Base-by-base conservation (phyloP, 2,329 filamentous ascomycete genomes). In the Trichoderma hamatum region DNA sequence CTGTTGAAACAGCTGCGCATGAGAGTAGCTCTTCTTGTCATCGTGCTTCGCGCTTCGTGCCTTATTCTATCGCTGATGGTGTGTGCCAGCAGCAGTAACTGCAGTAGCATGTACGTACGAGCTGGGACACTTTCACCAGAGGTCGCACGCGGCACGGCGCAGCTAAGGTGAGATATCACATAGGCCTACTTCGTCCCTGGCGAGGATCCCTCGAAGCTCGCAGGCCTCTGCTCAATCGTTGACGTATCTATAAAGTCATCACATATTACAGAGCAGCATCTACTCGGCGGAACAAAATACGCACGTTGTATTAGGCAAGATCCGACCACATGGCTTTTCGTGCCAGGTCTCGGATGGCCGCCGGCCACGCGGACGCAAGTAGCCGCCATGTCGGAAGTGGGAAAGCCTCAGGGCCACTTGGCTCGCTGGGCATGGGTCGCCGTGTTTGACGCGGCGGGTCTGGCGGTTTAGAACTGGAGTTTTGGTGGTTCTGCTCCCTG, bases 321-420 rank as follows among this genome's bases (percentile, higher is more conserved):
- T 70, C 65, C 69, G 65, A 60, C 69, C 69, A 70, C 69, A 70
- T 70, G 69, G 69, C 65, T 65, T 70, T 43, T 68, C 28, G 65
- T 68, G 59, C 58, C 69, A 70, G 62, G 58, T 59, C 54, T 68
- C 69, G 69, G 69, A 70, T 70, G 69, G 69, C 59, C 69, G 69
- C 69, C 69, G 66, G 39, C 69, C 69, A 70, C 69, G 65, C 65
- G 65, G 69, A 70, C 69, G 69, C 69, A 70, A 69, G 66, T 34
- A 61, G 65, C 69, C 69, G 65, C 69, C 69, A 70, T 68, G 69
- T 68, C 69, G 69, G 69, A 70, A 70, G 69, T 62, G 69, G 69
- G 69, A 70, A 68, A 68, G 59, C 66, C 66, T 32, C 69, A 70
- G 65, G 69, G 59, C 69, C 65, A 70, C 56, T 67, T 65, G 64